A percentile compares a stretch with the other conserved stretches of the same genome.
Evolutionary conservation across 2,329 filamentous ascomycete genomes (phyloP).

Genomic region (Venturia asperata): DNA sequence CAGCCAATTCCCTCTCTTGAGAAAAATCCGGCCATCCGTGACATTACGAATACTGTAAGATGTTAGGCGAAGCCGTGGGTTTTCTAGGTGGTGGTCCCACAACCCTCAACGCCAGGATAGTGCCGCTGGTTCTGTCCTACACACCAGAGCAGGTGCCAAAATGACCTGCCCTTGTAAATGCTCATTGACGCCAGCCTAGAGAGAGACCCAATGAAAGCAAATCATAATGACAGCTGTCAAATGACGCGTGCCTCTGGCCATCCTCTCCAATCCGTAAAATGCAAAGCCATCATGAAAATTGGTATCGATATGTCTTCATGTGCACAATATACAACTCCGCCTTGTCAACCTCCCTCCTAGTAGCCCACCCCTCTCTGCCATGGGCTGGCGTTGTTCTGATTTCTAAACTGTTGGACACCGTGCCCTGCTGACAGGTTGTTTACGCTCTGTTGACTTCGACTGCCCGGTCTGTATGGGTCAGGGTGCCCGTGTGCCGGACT

Average conservation of each 20-base stretch:
- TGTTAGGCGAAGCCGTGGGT: background rate
- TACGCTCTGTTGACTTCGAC: constrained; percentile 22
- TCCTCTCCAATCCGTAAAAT: background rate
- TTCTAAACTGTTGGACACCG: constrained; percentile 34
- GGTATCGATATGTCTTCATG: constrained; percentile 10
- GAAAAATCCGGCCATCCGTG: background rate
- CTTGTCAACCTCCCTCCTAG: constrained; percentile 30
- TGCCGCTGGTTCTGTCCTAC: background rate
- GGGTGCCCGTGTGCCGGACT: constrained; percentile 16
- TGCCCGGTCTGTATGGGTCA: constrained; percentile 7
- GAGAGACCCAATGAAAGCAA: background rate
- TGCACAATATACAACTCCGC: background rate
- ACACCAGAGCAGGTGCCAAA: background rate
- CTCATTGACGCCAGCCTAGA: constrained; percentile 2
- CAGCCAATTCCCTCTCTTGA: background rate
- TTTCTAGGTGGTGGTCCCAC: background rate
- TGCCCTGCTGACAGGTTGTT: constrained; percentile 29
- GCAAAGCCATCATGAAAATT: constrained; percentile 10
- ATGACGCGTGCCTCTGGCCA: background rate
- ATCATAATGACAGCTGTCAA: background rate
- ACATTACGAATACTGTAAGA: constrained; percentile 4
- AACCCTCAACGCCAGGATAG: background rate
- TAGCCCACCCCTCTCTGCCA: constrained; percentile 62
- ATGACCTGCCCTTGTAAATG: constrained; percentile 1
- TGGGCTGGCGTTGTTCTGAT: constrained; percentile 51